Percentiles rank a stretch among this genome's conserved stretches.
Evolutionary conservation across 2,329 filamentous ascomycete species (phyloP).

Genomic region (Teratosphaeria pseudoeucalypti): DNA sequence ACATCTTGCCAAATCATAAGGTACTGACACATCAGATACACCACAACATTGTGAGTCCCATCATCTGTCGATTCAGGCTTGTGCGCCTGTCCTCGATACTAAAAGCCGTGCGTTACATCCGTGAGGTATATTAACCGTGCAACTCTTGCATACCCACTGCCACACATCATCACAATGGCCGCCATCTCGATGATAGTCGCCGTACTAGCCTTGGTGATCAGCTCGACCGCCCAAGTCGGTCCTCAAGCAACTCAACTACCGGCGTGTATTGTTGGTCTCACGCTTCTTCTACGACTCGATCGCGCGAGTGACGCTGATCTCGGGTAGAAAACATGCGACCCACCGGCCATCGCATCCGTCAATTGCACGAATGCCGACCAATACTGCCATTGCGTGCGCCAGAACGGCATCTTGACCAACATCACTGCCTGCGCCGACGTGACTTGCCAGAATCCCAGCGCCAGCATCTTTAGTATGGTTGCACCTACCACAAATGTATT

Average conservation of each 20-base stretch:
- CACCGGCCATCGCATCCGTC: slow-evolving; percentile 13
- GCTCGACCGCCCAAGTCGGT: slow-evolving; percentile 7
- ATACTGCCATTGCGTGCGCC: slow-evolving; percentile 13
- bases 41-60: no score
- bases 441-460: slow-evolving; percentile 8
- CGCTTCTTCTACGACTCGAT: background rate
- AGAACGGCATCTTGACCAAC: slow-evolving; percentile 10
- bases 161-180: background rate
- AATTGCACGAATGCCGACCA: slow-evolving; percentile 14
- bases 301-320: background rate
- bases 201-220: background rate
- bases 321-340: slow-evolving; percentile 12
- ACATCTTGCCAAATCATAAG: no score
- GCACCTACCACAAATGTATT: background rate
- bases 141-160: background rate
- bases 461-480: slow-evolving; percentile 9
- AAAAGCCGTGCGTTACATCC: no score
- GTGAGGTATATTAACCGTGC: background rate
- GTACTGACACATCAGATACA: no score
- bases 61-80: no score
- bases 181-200: background rate
- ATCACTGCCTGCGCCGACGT: slow-evolving; percentile 11
- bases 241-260: slow-evolving; percentile 10
- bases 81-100: no score
- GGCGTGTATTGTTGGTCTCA: slow-evolving; percentile 9